Percentiles rank a stretch among this genome's conserved stretches.
These are phyloP conservation scores for Chalara sp. DNA, from an alignment of 2,329 filamentous ascomycete species.

Conservation along the genomic window DNA sequence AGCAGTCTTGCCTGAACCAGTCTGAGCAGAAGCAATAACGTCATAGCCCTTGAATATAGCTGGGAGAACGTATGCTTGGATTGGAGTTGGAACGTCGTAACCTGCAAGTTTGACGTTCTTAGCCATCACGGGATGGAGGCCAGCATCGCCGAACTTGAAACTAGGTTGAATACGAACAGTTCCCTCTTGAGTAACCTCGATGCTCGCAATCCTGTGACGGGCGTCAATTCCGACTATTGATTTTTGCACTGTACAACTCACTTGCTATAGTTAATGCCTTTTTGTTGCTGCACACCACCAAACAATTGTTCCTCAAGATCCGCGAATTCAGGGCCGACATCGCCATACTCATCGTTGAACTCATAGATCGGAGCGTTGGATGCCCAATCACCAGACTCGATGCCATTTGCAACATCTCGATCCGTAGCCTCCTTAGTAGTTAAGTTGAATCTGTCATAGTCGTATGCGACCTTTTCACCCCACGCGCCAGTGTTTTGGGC, in stretches of 20 bases:
- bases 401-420: constrained; percentile 14
- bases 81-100: constrained; percentile 72
- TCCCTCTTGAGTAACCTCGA: constrained; percentile 53
- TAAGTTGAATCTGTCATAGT: constrained; percentile 25
- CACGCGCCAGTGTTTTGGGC: constrained; percentile 15
- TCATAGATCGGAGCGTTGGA: constrained; percentile 52
- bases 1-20: constrained; percentile 96
- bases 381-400: constrained; percentile 19
- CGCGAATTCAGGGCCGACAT: constrained; percentile 66
- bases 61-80: constrained; percentile 80
- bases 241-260: constrained; percentile 31
- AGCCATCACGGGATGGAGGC: constrained; percentile 77
- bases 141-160: constrained; percentile 63
- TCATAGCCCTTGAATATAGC: constrained; percentile 72
- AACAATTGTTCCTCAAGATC: constrained; percentile 75
- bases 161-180: constrained; percentile 43
- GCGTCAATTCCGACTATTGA: too few relatives aligned
- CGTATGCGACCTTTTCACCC: constrained; percentile 21
- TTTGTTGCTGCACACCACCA: constrained; percentile 41
- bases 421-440: constrained; percentile 20
- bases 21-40: constrained; percentile 85
- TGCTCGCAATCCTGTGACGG: constrained; percentile 41
- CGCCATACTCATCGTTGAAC: constrained; percentile 80
- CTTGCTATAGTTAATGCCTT: constrained; percentile 58
- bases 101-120: constrained; percentile 69